Percentiles rank a stretch among this genome's conserved stretches.
phyloP scores from a whole-genome alignment of 345 rosid genomes.

The Aquilaria yunnanensis region DNA sequence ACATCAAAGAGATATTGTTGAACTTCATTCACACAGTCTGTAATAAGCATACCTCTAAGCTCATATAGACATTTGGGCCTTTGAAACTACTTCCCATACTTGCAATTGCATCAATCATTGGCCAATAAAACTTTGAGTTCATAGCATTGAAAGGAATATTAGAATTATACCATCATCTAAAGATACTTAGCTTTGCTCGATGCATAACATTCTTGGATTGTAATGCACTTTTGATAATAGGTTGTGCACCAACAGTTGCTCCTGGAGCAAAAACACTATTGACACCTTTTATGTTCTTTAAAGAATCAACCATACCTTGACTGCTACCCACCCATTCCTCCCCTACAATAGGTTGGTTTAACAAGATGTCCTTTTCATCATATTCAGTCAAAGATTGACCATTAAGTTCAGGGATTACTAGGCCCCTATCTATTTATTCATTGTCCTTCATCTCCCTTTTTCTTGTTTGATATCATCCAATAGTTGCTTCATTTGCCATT shows the following conservation, averaged over 20 bases:
- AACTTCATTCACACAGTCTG: too few relatives aligned
- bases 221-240: not conserved
- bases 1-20: too few relatives aligned
- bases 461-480: not conserved
- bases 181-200: not conserved
- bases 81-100: not conserved
- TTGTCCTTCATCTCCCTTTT: not conserved
- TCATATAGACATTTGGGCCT: too few relatives aligned
- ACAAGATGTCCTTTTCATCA: not conserved
- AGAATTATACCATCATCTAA: too few relatives aligned
- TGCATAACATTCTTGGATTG: not conserved
- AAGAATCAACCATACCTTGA: not conserved
- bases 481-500: not conserved
- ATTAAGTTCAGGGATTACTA: not conserved
- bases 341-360: too few relatives aligned
- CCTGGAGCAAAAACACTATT: not conserved
- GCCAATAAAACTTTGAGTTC: too few relatives aligned
- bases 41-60: too few relatives aligned
- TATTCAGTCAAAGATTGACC: not conserved
- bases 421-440: not conserved
- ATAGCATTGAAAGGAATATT: too few relatives aligned
- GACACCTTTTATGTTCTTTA: not conserved
- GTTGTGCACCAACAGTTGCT: not conserved
- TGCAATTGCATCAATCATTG: too few relatives aligned
- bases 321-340: not conserved